Conservation (phyloP, 495 filamentous ascomycete genomes). For the Amphirosellinia nigrospora region DNA sequence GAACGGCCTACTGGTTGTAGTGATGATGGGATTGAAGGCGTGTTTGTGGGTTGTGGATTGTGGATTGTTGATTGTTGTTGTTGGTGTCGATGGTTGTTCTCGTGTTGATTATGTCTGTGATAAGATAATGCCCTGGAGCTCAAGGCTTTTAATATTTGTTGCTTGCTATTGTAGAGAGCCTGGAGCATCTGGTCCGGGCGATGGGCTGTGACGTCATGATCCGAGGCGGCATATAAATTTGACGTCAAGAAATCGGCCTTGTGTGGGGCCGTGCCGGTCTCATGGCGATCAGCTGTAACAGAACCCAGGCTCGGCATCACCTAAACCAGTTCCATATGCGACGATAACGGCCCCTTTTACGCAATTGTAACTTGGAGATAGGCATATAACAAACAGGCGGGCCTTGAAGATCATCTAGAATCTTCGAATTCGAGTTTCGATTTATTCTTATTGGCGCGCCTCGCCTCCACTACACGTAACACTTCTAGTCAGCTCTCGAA, state of each 20-base stretch:
- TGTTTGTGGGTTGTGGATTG: background rate
- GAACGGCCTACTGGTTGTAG: conserved; percentile 14
- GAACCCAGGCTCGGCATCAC: background rate
- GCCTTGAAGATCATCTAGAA: background rate
- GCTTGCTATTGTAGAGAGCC: background rate
- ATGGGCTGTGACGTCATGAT: conserved; percentile 15
- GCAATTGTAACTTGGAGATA: conserved; percentile 1
- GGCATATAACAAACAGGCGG: background rate
- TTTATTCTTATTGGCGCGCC: background rate
- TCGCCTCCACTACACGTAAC: background rate
- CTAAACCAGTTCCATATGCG: conserved; percentile 1
- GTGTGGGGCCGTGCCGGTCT: background rate
- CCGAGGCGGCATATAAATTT: background rate
- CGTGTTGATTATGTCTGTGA: background rate
- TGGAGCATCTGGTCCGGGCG: conserved; percentile 27
- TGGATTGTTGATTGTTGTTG: background rate
- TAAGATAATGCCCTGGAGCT: background rate
- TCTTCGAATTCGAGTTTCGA: background rate
- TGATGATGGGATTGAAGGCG: background rate
- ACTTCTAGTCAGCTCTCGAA: background rate
- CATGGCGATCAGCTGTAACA: background rate
- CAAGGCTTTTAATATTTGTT: conserved; percentile 21
- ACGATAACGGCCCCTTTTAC: background rate
- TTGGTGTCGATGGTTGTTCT: background rate
- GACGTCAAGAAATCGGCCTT: conserved; percentile 20